Percentiles rank a stretch among this genome's conserved stretches.
These are phyloP conservation scores for Calonectria fujianensis DNA, from an alignment of 2,329 filamentous ascomycete genomes.

Conservation along the genomic window DNA sequence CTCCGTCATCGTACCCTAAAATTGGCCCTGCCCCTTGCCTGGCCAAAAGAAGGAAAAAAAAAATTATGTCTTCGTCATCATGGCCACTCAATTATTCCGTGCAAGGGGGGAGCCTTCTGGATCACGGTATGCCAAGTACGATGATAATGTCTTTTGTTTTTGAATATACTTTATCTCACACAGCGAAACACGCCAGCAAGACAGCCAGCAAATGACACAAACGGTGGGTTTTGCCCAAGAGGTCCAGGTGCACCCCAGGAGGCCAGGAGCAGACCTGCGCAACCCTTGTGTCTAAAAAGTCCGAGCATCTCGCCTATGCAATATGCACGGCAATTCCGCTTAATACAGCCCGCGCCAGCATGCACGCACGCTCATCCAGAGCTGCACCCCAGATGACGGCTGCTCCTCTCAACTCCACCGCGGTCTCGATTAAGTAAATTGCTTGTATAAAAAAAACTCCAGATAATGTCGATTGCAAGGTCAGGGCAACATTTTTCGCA, in stretches of 20 bases:
- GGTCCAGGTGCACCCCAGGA: conserved; percentile 23
- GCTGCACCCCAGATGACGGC: conserved; percentile 53
- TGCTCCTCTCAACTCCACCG: conserved; percentile 46
- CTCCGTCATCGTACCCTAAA: conserved; percentile 27
- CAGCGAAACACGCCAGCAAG: conserved; percentile 26
- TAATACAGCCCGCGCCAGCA: conserved; percentile 22
- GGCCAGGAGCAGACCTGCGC: conserved; percentile 16
- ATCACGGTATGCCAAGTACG: neutral
- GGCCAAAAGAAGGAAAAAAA: neutral
- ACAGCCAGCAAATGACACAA: conserved; percentile 29
- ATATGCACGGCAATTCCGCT: conserved; percentile 48
- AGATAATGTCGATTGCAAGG: neutral
- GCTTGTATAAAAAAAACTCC: conserved; percentile 2
- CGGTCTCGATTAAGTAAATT: conserved; percentile 47
- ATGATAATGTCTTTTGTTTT: conserved; percentile 4
- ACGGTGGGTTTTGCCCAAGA: conserved; percentile 26
- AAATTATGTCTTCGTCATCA: neutral
- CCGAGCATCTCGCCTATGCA: conserved; percentile 21
- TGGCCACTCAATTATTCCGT: conserved; percentile 27
- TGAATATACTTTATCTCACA: conserved; percentile 29
- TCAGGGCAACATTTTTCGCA: neutral
- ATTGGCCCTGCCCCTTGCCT: conserved; percentile 21
- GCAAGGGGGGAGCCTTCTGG: conserved; percentile 18
- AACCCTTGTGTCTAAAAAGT: conserved; percentile 27
- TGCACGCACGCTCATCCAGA: conserved; percentile 42